Base-by-base conservation (phyloP, 1,139 yeast species). In the Hyphopichia burtonii region DNA sequence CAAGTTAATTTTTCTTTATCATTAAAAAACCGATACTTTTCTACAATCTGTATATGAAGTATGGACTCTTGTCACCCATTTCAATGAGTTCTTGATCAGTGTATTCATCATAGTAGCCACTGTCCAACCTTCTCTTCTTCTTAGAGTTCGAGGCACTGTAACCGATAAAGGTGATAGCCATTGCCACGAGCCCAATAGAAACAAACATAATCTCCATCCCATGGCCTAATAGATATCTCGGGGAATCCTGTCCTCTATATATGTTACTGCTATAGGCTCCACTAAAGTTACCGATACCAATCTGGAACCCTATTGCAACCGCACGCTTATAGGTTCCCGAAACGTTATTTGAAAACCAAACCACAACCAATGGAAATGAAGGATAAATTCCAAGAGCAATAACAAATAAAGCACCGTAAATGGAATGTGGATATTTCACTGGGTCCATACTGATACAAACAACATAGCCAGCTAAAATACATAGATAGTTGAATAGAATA, bases 281-380 rank as follows among this genome's bases (percentile, higher is more conserved):
- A 16, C 71, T 66, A 32, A 70, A 54, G 39, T 65, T 63, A 10
- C 75, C 76, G 23, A 67, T 41, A 2, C 74, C 72, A 35, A 71
- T 65, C 39, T 68, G 74, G 31, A 66, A 51, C 3, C 71, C 74
- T 58, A 65, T 60, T 2, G 67, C 71, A 36, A 68, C 59, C 3
- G 70, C 68, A 37, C 75, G 58, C 44, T 67, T 70, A 45, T 55
- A 58, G 2, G 57, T 56, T n/a, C 66, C 66, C 4, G 68, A 56
- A 35, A 67, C 53, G 41, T 71, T 70, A 42, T 61, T 66, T 1
- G 70, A 55, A 32, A 58, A 50, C 75, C 76, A 70, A 3, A 69
- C 57, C 32, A 69, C 58, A 16, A 60, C 50, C n/a, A 61, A 54
- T 6, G 75, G 73, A 42, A 64, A 59, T 1, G 64, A 62, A 3